Conservation (phyloP, 2,329 filamentous ascomycete genomes). For the Paraphoma sp. region DNA sequence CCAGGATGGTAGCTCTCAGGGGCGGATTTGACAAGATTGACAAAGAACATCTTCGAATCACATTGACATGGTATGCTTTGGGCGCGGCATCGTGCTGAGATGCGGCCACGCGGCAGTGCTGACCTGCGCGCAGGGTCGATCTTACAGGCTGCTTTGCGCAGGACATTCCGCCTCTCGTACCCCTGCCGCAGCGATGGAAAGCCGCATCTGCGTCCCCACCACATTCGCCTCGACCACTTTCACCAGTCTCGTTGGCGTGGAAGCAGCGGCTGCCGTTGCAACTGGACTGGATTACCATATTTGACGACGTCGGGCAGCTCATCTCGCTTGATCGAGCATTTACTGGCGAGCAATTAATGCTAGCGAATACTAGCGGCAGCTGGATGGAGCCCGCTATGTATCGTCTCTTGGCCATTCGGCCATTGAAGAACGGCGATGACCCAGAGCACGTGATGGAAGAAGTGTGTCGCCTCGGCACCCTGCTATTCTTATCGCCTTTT, state of each 20-base stretch:
- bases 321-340: conserved; percentile 34
- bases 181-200: conserved; percentile 31
- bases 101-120: background rate
- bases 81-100: no score
- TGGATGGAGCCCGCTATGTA: conserved; percentile 39
- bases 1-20: conserved; percentile 27
- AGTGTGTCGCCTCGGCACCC: conserved; percentile 36
- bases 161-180: conserved; percentile 32
- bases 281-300: conserved; percentile 36
- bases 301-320: conserved; percentile 34
- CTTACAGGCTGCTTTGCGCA: conserved; percentile 36
- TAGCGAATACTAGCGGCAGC: conserved; percentile 31
- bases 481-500: conserved; percentile 35
- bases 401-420: conserved; percentile 33
- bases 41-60: conserved; percentile 31
- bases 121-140: conserved; percentile 27
- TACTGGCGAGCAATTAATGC: conserved; percentile 23
- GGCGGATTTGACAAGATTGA: conserved; percentile 30
- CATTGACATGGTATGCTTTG: conserved; percentile 32
- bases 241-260: conserved; percentile 63
- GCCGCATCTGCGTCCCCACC: conserved; percentile 55
- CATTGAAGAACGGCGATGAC: conserved; percentile 17
- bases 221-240: conserved; percentile 64
- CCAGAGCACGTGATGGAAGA: conserved; percentile 33
- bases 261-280: conserved; percentile 55